Base-by-base conservation (phyloP, 129 eudicot genomes). In the Flaveria trinervia region DNA sequence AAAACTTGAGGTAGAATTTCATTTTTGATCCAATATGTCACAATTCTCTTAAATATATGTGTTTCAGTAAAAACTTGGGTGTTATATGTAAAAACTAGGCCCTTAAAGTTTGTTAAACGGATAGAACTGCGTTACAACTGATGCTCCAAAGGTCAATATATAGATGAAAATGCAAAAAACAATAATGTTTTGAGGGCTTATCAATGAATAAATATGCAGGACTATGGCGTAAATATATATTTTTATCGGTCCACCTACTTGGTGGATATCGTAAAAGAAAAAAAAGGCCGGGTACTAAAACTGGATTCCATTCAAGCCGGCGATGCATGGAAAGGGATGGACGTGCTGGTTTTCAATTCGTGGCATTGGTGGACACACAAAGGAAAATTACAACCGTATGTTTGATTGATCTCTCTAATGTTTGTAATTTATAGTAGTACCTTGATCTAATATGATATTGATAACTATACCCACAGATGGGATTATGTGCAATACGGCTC, bases 291-390 rank as follows among this genome's bases (percentile, higher is more conserved):
- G 43, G 90, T 91, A 25, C 60, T 91, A 81, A 91, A 89, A 49
- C 48, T 91, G 82, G 76, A 87, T 69, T 88, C 92, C 15, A 91
- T 91, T 56, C 82, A 75, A 74, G 86, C 55, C 20, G 95, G 97
- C 1, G 45, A 82, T 64, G 74, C 84, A 26, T 91, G 97, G 97
- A 85, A 68, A 83, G 97, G 95, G 59, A 89, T 89, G 92, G 97
- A 89, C 56, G 85, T 91, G 85, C 77, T 91, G 13, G 39, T 91
- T 20, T 91, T 91, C 82, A 91, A 89, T 74, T 77, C 92, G 12
- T 91, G 97, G 97, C 97, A 91, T 65, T 91, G 97, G 97, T 91
- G 97, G 97, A 80, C 89, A 17, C 96, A 92, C 82, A 81, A 70
- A 0, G 97, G 96, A 65, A 81, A 16, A 13, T 15, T 83, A 70